These are phyloP conservation scores for Fusarium camptoceras DNA, from an alignment of 2,329 filamentous ascomycete species.

Conservation along the genomic window DNA sequence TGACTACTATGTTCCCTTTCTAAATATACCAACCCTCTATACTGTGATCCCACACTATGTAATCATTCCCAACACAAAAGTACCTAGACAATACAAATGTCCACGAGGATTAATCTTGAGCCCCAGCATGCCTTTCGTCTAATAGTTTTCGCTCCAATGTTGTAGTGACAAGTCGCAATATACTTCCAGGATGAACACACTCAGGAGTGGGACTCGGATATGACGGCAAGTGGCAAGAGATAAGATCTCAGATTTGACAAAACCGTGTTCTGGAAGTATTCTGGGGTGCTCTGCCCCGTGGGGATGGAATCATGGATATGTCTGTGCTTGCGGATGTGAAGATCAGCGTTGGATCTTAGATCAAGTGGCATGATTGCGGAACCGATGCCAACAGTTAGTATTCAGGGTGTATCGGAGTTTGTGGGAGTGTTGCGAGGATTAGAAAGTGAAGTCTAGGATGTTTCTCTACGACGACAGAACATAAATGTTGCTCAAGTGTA, in stretches of 20 bases:
- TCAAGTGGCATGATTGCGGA: conserved; percentile 28
- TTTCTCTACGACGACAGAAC: not conserved
- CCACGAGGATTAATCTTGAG: not conserved
- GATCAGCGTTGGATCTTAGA: conserved; percentile 5
- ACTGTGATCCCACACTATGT: not conserved
- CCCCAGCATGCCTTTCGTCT: not conserved
- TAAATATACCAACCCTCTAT: not conserved
- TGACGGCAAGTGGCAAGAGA: not conserved
- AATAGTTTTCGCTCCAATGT: not conserved
- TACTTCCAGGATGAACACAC: not conserved
- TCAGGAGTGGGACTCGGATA: conserved; percentile 9
- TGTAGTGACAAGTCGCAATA: not conserved
- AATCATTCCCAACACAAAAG: too few relatives aligned
- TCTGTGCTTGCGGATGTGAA: conserved; percentile 27
- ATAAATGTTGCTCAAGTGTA: not conserved
- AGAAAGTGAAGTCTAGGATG: not conserved
- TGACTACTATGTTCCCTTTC: not conserved
- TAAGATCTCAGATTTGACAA: conserved; percentile 1
- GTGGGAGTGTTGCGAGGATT: not conserved
- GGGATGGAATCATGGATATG: conserved; percentile 29
- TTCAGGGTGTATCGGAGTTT: too few relatives aligned
- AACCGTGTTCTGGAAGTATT: not conserved
- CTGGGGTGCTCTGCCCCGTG: conserved; percentile 26
- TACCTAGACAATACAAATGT: not conserved
- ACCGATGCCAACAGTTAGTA: not conserved